phyloP scores from a whole-genome alignment of 306 rosid species.

The Mimosa bimucronata region DNA sequence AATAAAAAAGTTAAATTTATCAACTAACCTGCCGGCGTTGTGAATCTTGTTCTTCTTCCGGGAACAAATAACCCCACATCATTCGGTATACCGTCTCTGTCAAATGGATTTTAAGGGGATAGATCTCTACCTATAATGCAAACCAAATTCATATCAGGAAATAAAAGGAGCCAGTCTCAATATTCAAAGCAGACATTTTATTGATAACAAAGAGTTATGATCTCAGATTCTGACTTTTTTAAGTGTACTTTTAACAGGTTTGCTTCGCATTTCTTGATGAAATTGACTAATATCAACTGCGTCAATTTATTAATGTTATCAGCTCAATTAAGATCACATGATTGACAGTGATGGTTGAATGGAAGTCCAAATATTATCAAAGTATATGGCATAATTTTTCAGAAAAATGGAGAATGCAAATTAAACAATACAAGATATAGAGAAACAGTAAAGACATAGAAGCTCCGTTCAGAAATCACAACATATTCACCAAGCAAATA shows the following conservation, averaged over 20 bases:
- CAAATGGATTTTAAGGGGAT: conserved; percentile 96
- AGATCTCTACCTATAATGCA: conserved; percentile 71
- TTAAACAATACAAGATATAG: neutral
- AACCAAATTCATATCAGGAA: conserved; percentile 42
- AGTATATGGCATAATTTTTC: neutral
- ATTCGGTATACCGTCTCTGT: conserved; percentile 88
- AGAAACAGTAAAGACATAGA: neutral
- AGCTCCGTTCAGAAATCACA: neutral
- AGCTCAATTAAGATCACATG: neutral
- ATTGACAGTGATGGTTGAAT: neutral
- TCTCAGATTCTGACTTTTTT: neutral
- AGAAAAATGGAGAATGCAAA: neutral
- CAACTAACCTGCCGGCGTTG: conserved; percentile 84
- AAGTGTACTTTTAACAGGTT: neutral
- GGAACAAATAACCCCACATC: conserved; percentile 98
- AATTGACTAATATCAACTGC: neutral
- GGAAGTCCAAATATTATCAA: conserved; percentile 7
- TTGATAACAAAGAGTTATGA: neutral
- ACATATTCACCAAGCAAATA: conserved; percentile 3
- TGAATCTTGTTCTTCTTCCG: conserved; percentile 85
- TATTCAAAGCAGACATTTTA: conserved; percentile 26
- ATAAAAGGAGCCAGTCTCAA: conserved; percentile 25
- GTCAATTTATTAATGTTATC: neutral
- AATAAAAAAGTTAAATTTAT: conserved; percentile 19
- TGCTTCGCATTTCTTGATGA: neutral